Conservation (phyloP, 495 filamentous ascomycete genomes). For the Lophiotrema nucula region DNA sequence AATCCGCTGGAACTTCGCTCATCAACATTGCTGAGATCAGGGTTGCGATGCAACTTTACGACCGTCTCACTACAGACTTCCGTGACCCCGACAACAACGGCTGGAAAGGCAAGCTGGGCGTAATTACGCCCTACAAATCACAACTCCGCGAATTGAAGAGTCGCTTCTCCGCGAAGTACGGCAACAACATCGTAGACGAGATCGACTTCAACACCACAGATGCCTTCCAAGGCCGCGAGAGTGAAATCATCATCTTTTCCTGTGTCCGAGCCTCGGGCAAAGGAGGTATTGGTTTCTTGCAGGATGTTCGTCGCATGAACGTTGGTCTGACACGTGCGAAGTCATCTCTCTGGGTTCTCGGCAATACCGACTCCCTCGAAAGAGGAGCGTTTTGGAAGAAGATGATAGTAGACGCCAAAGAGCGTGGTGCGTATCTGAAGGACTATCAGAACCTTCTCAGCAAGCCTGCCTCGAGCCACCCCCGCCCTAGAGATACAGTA, state of each 20-base stretch:
- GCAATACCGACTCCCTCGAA: conserved; percentile 78
- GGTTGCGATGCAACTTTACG: conserved; percentile 79
- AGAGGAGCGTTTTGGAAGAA: conserved; percentile 88
- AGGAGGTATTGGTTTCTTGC: conserved; percentile 95
- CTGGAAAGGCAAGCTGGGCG: conserved; percentile 83
- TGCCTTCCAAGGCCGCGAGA: conserved; percentile 94
- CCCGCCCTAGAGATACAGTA: neutral
- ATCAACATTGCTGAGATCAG: conserved; percentile 85
- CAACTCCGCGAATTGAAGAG: conserved; percentile 78
- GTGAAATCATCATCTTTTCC: conserved; percentile 97
- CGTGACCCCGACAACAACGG: conserved; percentile 58
- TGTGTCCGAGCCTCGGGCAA: conserved; percentile 86
- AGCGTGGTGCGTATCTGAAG: conserved; percentile 70
- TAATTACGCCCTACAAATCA: conserved; percentile 96
- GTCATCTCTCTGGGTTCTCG: conserved; percentile 91
- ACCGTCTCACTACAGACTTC: conserved; percentile 73
- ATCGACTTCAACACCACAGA: conserved; percentile 99
- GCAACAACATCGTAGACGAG: conserved; percentile 67
- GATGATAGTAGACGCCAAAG: conserved; percentile 75
- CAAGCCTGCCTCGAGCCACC: conserved; percentile 41
- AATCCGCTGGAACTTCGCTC: conserved; percentile 79
- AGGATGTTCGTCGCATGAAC: conserved; percentile 98
- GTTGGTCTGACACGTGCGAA: conserved; percentile 96
- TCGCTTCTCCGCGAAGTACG: conserved; percentile 68
- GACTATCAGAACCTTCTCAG: conserved; percentile 56